Percentiles rank a stretch among this genome's conserved stretches.
These are phyloP conservation scores for Rubus parviflorus DNA, from an alignment of 306 rosid genomes.

Conservation along the genomic window DNA sequence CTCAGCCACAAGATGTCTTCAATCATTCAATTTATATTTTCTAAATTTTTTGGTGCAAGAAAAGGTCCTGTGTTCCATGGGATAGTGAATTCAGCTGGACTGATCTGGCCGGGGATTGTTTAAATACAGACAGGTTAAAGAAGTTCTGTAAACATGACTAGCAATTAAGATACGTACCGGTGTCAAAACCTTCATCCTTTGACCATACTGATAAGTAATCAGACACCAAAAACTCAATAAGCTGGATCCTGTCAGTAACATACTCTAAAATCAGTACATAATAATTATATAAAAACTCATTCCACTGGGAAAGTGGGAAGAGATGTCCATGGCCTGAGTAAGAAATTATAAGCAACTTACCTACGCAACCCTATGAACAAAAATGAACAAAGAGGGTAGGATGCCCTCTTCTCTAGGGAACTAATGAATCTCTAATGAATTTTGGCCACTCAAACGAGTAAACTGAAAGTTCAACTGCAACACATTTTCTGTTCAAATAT, in stretches of 20 bases:
- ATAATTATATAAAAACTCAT: background rate
- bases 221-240: constrained; percentile 70
- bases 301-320: background rate
- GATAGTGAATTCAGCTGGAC: background rate
- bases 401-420: background rate
- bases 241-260: constrained; percentile 75
- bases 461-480: background rate
- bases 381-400: background rate
- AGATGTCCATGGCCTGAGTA: background rate
- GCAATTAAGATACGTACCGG: constrained; percentile 42
- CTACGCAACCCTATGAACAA: no score
- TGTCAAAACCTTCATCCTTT: constrained; percentile 58
- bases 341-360: no score
- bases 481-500: background rate
- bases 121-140: background rate
- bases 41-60: background rate
- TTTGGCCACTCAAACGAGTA: constrained; percentile 2
- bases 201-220: constrained; percentile 75
- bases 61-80: background rate
- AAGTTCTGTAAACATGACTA: constrained; percentile 8
- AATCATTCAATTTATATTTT: background rate
- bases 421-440: background rate
- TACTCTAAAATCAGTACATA: background rate
- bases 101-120: constrained; percentile 7
- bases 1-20: constrained; percentile 4